These are phyloP conservation scores for Cytospora piceicola DNA, from an alignment of 2,329 filamentous ascomycete species.

Conservation along the genomic window DNA sequence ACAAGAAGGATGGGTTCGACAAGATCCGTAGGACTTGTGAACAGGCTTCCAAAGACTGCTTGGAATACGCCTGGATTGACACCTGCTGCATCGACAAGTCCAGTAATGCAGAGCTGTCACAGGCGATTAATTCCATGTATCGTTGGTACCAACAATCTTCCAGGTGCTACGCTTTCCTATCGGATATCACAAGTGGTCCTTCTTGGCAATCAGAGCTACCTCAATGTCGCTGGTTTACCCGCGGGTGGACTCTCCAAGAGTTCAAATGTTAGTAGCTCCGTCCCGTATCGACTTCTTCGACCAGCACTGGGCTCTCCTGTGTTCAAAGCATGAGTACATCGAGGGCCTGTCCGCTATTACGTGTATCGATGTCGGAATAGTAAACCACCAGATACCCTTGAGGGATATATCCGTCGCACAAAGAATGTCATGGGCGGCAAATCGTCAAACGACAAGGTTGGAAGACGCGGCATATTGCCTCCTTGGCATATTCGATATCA, in stretches of 20 bases:
- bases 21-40: constrained; percentile 3
- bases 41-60: background rate
- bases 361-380: background rate
- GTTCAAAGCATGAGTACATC: background rate
- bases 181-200: constrained; percentile 7
- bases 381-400: constrained; percentile 31
- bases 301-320: constrained; percentile 22
- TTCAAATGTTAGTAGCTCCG: constrained; percentile 19
- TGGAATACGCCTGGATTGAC: constrained; percentile 15
- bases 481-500: constrained; percentile 13
- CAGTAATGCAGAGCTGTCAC: background rate
- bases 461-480: constrained; percentile 16
- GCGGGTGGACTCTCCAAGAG: constrained; percentile 15
- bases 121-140: constrained; percentile 21
- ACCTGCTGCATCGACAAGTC: constrained; percentile 22
- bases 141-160: constrained; percentile 1
- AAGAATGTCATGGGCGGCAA: constrained; percentile 1
- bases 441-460: background rate
- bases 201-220: background rate
- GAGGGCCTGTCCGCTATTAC: background rate
- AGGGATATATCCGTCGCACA: background rate
- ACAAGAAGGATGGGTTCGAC: constrained; percentile 3
- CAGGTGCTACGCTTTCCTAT: constrained; percentile 8
- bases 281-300: constrained; percentile 27
- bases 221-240: constrained; percentile 13